A percentile compares a stretch with the other conserved stretches of the same genome.
These are phyloP conservation scores for Volvox africanus DNA, from an alignment of 139 green algal genomes.

Conservation along the genomic window DNA sequence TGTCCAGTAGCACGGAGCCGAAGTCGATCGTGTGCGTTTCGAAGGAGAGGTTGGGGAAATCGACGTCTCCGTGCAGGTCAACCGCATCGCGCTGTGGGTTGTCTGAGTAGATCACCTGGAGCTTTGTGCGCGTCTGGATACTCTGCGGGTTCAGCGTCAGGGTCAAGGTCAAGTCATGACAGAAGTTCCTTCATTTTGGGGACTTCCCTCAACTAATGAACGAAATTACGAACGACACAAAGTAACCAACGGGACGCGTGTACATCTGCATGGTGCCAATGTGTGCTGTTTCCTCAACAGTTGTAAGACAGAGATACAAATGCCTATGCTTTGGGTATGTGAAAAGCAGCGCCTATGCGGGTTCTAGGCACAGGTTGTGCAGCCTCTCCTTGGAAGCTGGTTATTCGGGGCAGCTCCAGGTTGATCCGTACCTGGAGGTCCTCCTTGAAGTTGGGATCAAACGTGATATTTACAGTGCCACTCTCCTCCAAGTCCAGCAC, in stretches of 20 bases:
- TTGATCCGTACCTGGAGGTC: conserved; percentile 31
- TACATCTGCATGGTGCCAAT: no score
- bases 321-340: no score
- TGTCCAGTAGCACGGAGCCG: conserved; percentile 83
- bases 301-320: no score
- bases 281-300: no score
- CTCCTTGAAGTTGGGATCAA: conserved; percentile 70
- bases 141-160: conserved; percentile 52
- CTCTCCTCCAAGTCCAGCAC: conserved; percentile 68
- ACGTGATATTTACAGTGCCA: conserved; percentile 68
- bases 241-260: no score
- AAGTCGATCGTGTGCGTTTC: conserved; percentile 73
- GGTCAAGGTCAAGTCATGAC: no score
- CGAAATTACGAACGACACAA: no score
- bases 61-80: conserved; percentile 74
- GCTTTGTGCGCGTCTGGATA: conserved; percentile 56
- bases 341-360: no score
- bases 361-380: no score
- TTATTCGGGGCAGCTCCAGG: conserved; percentile 1
- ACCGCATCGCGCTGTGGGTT: conserved; percentile 80
- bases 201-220: no score
- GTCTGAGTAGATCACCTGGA: conserved; percentile 76
- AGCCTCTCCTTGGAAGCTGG: no score
- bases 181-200: no score
- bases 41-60: conserved; percentile 80